These are phyloP conservation scores for Serendipita sp. DNA, from an alignment of 768 basidiomycete species.

Conservation along the genomic window DNA sequence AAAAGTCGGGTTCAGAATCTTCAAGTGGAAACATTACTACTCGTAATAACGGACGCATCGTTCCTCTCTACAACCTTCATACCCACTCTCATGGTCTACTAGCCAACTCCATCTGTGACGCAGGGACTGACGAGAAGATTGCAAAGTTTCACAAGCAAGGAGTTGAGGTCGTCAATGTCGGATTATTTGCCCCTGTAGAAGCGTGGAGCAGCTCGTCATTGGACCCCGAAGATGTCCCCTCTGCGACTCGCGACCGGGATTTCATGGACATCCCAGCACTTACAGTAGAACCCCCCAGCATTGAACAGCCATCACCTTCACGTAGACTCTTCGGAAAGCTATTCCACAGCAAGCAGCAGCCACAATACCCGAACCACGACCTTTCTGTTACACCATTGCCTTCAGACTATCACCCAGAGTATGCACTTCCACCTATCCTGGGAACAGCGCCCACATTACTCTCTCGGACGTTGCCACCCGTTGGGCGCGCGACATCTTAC, in stretches of 20 bases:
- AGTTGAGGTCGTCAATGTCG: conserved; percentile 62
- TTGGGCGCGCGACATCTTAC: not conserved
- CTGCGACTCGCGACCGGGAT: not conserved
- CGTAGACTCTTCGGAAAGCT: not conserved
- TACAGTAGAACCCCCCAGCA: not conserved
- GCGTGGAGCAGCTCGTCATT: conserved; percentile 25
- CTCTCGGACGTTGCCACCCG: not conserved
- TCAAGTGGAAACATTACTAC: not conserved
- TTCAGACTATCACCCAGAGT: not conserved
- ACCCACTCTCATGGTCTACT: conserved; percentile 58
- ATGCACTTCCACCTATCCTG: not conserved
- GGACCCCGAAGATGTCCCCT: not conserved
- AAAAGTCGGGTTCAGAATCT: conserved; percentile 6
- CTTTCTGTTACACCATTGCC: not conserved
- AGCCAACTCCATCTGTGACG: conserved; percentile 72
- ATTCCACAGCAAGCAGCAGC: not conserved
- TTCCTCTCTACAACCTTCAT: conserved; percentile 67
- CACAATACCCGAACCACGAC: not conserved
- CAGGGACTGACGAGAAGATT: conserved; percentile 75
- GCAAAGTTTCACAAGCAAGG: conserved; percentile 54
- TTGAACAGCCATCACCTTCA: not conserved
- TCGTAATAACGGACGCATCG: conserved; percentile 23
- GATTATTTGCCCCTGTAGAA: conserved; percentile 65
- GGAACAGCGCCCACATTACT: not conserved
- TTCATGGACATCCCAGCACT: not conserved